phyloP scores from a whole-genome alignment of 371 early-diverging fungal genomes.

The Capillidium heterosporum region DNA sequence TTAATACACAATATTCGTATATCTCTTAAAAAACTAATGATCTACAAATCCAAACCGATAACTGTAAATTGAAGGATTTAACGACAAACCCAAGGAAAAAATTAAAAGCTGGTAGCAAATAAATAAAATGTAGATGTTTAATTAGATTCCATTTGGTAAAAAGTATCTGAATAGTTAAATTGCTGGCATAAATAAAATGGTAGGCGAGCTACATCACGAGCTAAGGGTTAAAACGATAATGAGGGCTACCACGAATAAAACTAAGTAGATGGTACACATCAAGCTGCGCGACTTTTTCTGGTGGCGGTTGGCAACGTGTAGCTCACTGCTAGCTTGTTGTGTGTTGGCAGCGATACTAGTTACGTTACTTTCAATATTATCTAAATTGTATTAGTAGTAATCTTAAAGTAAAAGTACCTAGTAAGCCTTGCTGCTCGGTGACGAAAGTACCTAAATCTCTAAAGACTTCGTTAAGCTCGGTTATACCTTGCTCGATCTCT shows the following conservation, averaged over 20 bases:
- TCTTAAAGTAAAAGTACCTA: constrained; percentile 34
- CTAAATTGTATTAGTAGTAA: constrained; percentile 14
- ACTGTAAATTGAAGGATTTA: too few species aligned
- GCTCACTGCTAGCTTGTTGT: constrained; percentile 58
- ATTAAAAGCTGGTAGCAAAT: too few species aligned
- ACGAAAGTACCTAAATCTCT: constrained; percentile 89
- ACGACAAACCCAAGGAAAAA: too few species aligned
- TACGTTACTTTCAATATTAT: constrained; percentile 79
- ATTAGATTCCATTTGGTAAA: too few species aligned
- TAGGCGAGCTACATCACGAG: too few species aligned
- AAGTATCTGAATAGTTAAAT: too few species aligned
- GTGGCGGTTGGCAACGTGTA: constrained; percentile 55
- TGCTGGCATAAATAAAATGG: too few species aligned
- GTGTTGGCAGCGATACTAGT: constrained; percentile 55
- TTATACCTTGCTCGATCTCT: constrained; percentile 83
- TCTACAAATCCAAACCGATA: too few species aligned
- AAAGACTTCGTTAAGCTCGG: constrained; percentile 88
- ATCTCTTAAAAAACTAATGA: too few species aligned
- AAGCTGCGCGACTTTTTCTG: constrained; percentile 62
- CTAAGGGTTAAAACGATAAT: constrained; percentile 16
- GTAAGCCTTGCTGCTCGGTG: constrained; percentile 80
- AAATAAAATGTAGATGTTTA: too few species aligned
- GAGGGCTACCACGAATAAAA: constrained; percentile 41
- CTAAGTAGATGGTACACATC: constrained; percentile 58
- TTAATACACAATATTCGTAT: too few species aligned